A percentile compares a stretch with the other conserved stretches of the same genome.
These are phyloP conservation scores for Quercus rubra DNA, from an alignment of 306 rosid genomes.

Conservation along the genomic window DNA sequence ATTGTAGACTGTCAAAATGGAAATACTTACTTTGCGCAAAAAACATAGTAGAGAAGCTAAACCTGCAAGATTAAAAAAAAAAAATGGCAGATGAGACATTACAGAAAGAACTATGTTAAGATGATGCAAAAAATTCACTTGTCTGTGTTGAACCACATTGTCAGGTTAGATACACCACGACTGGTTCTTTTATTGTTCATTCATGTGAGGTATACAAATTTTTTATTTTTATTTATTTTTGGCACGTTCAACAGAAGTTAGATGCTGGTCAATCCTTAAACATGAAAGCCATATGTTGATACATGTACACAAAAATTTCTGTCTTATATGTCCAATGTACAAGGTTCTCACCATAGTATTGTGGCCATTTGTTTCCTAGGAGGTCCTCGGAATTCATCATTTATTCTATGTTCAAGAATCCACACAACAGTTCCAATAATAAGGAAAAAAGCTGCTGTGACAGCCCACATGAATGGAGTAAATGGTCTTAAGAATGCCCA, in stretches of 20 bases:
- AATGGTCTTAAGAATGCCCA: slow-evolving; percentile 47
- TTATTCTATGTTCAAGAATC: slow-evolving; percentile 43
- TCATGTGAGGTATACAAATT: neutral
- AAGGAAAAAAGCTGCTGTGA: slow-evolving; percentile 36
- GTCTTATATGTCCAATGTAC: neutral
- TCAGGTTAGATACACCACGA: too few species aligned
- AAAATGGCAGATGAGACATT: neutral
- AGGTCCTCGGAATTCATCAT: slow-evolving; percentile 49
- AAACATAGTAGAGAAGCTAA: slow-evolving; percentile 49
- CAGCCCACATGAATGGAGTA: slow-evolving; percentile 42
- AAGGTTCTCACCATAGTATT: slow-evolving; percentile 31
- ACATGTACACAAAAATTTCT: neutral
- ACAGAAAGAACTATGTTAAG: neutral
- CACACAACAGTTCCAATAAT: slow-evolving; percentile 45
- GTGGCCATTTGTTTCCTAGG: slow-evolving; percentile 42
- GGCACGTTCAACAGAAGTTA: neutral
- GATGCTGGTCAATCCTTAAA: neutral
- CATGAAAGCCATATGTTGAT: neutral
- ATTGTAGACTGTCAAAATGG: neutral
- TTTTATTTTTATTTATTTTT: neutral
- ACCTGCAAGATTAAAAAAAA: slow-evolving; percentile 34
- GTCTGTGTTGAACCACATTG: neutral
- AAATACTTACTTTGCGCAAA: slow-evolving; percentile 47
- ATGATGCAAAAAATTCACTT: neutral
- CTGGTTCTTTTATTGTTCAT: neutral